Conservation (phyloP, 495 filamentous ascomycete species). For the Paragyromitra xinjiangensis region DNA sequence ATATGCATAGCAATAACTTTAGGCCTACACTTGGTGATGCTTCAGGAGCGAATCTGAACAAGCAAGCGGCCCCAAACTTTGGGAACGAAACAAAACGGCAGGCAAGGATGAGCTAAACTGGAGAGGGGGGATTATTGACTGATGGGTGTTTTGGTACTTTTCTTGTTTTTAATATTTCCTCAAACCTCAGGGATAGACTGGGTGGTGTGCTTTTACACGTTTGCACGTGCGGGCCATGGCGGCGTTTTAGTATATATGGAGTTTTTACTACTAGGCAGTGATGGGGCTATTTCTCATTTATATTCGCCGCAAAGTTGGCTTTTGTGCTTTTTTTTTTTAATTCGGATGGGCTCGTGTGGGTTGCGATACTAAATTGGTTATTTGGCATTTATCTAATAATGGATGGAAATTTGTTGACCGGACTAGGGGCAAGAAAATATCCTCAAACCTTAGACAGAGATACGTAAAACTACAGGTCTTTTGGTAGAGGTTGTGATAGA, state of each 20-base stretch:
- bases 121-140: neutral
- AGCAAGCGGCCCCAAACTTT: constrained; percentile 38
- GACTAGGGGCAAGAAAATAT: too few species aligned
- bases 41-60: constrained; percentile 46
- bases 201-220: neutral
- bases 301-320: constrained; percentile 2
- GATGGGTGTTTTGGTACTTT: neutral
- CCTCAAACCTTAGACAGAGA: too few species aligned
- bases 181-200: constrained; percentile 15
- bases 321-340: neutral
- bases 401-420: too few species aligned
- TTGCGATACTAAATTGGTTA: constrained; percentile 10
- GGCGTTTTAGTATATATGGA: constrained; percentile 33
- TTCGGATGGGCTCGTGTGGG: constrained; percentile 2
- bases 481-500: too few species aligned
- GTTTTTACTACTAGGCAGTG: constrained; percentile 25
- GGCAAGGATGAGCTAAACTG: constrained; percentile 39
- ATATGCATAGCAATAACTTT: constrained; percentile 24
- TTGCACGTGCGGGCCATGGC: neutral
- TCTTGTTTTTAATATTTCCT: constrained; percentile 6
- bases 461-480: too few species aligned
- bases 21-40: constrained; percentile 50
- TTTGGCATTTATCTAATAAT: neutral
- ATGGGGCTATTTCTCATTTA: constrained; percentile 19
- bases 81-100: constrained; percentile 53